Conservation (phyloP, 2,329 filamentous ascomycete genomes). For the Colletotrichum chrysophilum region DNA sequence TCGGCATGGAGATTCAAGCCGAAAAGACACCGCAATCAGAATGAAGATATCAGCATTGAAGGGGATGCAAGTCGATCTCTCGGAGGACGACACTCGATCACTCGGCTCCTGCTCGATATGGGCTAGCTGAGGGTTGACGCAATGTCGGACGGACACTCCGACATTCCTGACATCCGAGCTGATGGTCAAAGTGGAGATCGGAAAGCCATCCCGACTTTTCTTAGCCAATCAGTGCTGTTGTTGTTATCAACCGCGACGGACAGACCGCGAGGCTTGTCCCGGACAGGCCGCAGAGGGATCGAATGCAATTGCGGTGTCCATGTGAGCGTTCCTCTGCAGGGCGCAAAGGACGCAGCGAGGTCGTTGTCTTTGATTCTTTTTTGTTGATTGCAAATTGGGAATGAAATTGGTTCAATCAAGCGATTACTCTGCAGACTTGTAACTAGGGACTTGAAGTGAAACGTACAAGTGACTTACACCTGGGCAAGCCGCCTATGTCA, state of each 20-base stretch:
- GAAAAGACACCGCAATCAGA: background rate
- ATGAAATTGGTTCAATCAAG: background rate
- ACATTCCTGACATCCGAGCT: background rate
- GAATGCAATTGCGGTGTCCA: conserved; percentile 17
- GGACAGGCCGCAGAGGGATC: background rate
- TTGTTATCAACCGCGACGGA: conserved; percentile 35
- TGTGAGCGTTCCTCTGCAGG: background rate
- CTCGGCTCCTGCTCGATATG: background rate
- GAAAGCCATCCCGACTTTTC: background rate
- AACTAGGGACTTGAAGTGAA: background rate
- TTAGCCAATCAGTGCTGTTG: background rate
- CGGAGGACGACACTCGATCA: background rate
- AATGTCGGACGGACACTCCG: background rate
- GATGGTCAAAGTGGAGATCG: background rate
- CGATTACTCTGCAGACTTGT: background rate
- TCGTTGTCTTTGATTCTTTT: background rate
- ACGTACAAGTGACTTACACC: background rate
- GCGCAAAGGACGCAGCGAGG: background rate
- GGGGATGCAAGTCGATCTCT: background rate
- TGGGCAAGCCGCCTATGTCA: background rate
- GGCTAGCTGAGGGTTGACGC: background rate
- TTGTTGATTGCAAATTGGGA: background rate
- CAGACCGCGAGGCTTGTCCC: background rate
- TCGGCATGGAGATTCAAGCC: background rate
- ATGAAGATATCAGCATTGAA: background rate